Base-by-base conservation (phyloP, 129 eudicot genomes). In the Chrysanthemum lavandulifolium region DNA sequence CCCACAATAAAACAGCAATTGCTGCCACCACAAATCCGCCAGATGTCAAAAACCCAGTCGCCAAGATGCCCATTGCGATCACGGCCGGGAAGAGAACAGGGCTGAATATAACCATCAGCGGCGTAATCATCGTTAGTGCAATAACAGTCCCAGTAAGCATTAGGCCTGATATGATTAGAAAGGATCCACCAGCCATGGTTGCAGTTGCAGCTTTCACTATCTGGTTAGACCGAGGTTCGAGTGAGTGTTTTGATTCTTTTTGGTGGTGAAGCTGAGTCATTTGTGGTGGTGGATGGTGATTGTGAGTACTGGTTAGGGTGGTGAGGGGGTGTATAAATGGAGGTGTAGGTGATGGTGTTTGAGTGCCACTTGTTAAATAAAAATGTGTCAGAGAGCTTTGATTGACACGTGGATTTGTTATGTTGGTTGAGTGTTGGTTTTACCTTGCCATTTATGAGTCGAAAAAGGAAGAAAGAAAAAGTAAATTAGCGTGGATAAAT, bases 41-140 rank as follows among this genome's bases (percentile, higher is more conserved):
- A 3, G 86, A 78, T 74, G 82, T 67, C 65, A 86, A 49, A 67
- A 87, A 87, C 13, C 86, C 83, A 13, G 79, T 53, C 1, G 83
- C 78, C 59, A 81, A 48, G 66, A 79, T 21, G 67, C 54, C 53
- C 31, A 82, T n/a, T 29, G 73, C 51, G 11, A 73, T 55, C 19
- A 48, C 84, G 0, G 92, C 79, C 0, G 84, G 86, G 71, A 81
- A 65, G 8, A 87, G 68, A 31, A 84, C 51, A 10, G 81, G 92
- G 74, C 88, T 87, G 54, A 84, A 81, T 61, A 84, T 40, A 2
- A 57, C 31, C 62, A 19, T 10, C 25, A 57, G 25, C 0, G 13
- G 62, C 3, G 31, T 12, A 21, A 57, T 13, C 62, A 19, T 18
- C 0, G 13, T 19, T 0, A 57, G 31, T 8, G 10, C 65, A 23